Evolutionary conservation across 257 asterid genomes (phyloP), one percentile per base, ranked within the genome.

Genomic region (Agastache rugosa): DNA sequence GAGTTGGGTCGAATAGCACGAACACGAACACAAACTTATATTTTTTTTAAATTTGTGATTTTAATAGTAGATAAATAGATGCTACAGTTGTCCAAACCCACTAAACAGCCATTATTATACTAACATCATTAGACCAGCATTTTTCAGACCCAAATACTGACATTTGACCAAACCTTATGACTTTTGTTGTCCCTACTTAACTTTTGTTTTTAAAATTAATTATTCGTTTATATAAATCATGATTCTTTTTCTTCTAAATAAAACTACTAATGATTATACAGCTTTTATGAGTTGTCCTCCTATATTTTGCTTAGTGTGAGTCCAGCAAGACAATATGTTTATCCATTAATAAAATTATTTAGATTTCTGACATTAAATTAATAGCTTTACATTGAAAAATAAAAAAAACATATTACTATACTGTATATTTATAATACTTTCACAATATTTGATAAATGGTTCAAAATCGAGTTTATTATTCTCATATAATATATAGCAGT

Each of bases 51-150:
- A 0, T 37, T 15, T 25, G 0, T 60, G 22, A 29, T 60, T 31
- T n/a, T 0, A 20, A 25, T 56, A 55, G 17, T 56, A 55, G 17
- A 11, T 55, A 19, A 15, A 19, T 12, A 27, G 51, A 61, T 72
- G 39, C 39, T 34, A 60, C 8, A 73, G 42, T 34, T 45, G 78
- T 31, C 56, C 78, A 74, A n/a, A 14, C 54, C 78, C 72, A 50
- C 37, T 73, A 34, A 19, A 17, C 2, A 5, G 11, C 11, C 50
- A 41, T 11, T 67, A 22, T 55, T 42, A 8, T 12, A 27, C 27
- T 31, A 59, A 22, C 53, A 67, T 34, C 41, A 70, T 70, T 41
- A 54, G 54, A 14, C 19, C 44, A 11, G n/a, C 31, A 55, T 23
- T 55, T 22, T 55, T 55, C 62, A 15, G 35, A 29, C 44, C 71